Evolutionary conservation across 2,329 filamentous ascomycete genomes (phyloP).

Genomic region (Chrysoporthe cubensis): DNA sequence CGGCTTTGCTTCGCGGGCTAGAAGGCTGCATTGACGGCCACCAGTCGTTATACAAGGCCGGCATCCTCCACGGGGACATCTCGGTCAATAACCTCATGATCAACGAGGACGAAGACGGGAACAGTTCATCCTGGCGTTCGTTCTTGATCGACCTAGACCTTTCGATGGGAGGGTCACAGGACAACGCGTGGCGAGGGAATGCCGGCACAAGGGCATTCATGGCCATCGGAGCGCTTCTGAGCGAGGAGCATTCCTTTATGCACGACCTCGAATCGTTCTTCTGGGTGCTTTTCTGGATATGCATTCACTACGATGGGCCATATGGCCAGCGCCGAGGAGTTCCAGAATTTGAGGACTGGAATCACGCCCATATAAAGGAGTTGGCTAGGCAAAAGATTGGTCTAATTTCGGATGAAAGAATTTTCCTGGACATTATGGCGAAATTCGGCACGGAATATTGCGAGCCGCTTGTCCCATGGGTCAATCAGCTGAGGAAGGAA

Average conservation of each 20-base stretch:
- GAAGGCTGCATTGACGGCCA: conserved; percentile 39
- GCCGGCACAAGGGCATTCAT: conserved; percentile 53
- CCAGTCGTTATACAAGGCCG: conserved; percentile 35
- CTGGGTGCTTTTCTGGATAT: conserved; percentile 52
- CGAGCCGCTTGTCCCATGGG: neutral
- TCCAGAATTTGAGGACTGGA: conserved; percentile 32
- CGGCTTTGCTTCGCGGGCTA: conserved; percentile 37
- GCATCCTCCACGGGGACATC: conserved; percentile 43
- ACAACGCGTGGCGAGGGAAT: conserved; percentile 42
- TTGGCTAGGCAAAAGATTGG: neutral
- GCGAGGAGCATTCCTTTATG: conserved; percentile 48
- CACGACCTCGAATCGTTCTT: conserved; percentile 54
- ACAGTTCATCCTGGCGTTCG: neutral
- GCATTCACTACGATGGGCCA: conserved; percentile 42
- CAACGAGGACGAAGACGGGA: conserved; percentile 34
- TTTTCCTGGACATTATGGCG: neutral
- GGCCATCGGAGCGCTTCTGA: conserved; percentile 47
- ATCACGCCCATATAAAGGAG: conserved; percentile 30
- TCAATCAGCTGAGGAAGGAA: neutral
- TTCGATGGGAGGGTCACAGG: conserved; percentile 40
- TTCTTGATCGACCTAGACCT: conserved; percentile 43
- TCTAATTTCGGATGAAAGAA: neutral
- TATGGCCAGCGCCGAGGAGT: conserved; percentile 28
- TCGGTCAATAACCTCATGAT: conserved; percentile 46
- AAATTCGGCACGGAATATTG: neutral